Evolutionary conservation across 1,284 basidiomycete genomes (phyloP).

Genomic region (Cronartium ribicola): DNA sequence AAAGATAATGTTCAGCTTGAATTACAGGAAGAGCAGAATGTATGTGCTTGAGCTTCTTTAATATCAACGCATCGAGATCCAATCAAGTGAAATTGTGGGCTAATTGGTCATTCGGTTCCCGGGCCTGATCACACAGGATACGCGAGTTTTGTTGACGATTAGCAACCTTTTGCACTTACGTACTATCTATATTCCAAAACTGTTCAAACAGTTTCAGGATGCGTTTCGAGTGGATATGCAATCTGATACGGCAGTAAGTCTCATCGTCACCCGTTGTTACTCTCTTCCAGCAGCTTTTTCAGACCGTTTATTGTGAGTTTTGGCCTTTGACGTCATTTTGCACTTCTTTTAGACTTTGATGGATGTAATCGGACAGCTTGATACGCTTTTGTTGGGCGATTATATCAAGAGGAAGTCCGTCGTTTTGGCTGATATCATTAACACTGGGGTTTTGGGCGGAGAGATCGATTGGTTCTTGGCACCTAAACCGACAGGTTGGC

Average conservation of each 20-base stretch:
- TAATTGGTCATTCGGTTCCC: too few species aligned
- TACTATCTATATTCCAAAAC: slow-evolving; percentile 66
- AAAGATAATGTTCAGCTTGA: background rate
- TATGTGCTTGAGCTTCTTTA: background rate
- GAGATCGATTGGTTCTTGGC: slow-evolving; percentile 88
- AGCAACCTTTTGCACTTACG: slow-evolving; percentile 81
- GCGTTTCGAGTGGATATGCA: slow-evolving; percentile 70
- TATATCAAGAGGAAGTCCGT: slow-evolving; percentile 74
- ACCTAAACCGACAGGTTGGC: slow-evolving; percentile 50
- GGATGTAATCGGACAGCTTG: slow-evolving; percentile 73
- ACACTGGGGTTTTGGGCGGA: slow-evolving; percentile 70
- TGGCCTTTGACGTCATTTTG: slow-evolving; percentile 22
- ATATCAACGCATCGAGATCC: too few species aligned
- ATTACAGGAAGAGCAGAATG: slow-evolving; percentile 23
- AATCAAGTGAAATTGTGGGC: too few species aligned
- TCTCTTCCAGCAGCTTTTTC: background rate
- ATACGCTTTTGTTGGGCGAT: slow-evolving; percentile 78
- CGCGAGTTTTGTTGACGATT: slow-evolving; percentile 77
- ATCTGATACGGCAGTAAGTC: slow-evolving; percentile 66
- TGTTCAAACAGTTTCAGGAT: slow-evolving; percentile 74
- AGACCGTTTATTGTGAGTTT: slow-evolving; percentile 9
- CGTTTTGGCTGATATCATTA: slow-evolving; percentile 65
- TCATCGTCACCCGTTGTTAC: background rate
- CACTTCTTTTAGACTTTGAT: slow-evolving; percentile 60
- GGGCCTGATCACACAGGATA: slow-evolving; percentile 61